Percentiles rank a stretch among this genome's conserved stretches.
Conservation (phyloP, 2,329 filamentous ascomycete species). For the Teratosphaeria zuluensis region DNA sequence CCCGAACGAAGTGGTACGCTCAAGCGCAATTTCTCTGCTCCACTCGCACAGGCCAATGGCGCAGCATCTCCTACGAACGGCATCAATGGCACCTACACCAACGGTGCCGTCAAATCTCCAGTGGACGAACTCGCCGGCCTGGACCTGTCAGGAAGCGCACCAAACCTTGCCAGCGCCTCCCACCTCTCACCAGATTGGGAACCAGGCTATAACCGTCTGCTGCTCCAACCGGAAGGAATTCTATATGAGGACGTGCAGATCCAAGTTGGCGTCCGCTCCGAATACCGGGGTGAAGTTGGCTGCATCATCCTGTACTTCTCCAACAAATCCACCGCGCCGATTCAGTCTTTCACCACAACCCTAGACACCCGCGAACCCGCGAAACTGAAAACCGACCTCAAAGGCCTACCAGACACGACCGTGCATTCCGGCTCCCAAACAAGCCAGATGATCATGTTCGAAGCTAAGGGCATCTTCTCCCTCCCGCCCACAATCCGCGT, state of each 20-base stretch:
- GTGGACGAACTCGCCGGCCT: slow-evolving; percentile 66
- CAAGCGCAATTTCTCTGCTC: slow-evolving; percentile 70
- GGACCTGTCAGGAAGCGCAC: slow-evolving; percentile 60
- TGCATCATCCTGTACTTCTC: slow-evolving; percentile 93
- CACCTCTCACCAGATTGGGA: slow-evolving; percentile 95
- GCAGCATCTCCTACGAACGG: slow-evolving; percentile 23
- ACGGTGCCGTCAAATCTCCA: slow-evolving; percentile 21
- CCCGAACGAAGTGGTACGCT: slow-evolving; percentile 73
- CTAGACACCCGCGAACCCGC: slow-evolving; percentile 64
- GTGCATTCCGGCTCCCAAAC: slow-evolving; percentile 67
- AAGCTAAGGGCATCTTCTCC: slow-evolving; percentile 69
- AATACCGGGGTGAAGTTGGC: slow-evolving; percentile 91
- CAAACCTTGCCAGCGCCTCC: slow-evolving; percentile 83
- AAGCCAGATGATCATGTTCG: slow-evolving; percentile 92
- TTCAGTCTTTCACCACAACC: slow-evolving; percentile 91
- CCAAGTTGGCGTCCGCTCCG: slow-evolving; percentile 82
- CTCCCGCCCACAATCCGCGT: slow-evolving; percentile 85
- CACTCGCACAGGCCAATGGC: slow-evolving; percentile 22
- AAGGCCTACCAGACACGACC: slow-evolving; percentile 75
- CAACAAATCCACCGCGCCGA: slow-evolving; percentile 78
- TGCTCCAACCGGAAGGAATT: slow-evolving; percentile 73
- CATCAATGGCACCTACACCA: slow-evolving; percentile 15
- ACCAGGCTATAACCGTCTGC: slow-evolving; percentile 71
- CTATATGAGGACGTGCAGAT: slow-evolving; percentile 93
- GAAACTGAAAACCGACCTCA: slow-evolving; percentile 72